Evolutionary conservation across 306 rosid genomes (phyloP).

Genomic region (Pterocarpus santalinus): DNA sequence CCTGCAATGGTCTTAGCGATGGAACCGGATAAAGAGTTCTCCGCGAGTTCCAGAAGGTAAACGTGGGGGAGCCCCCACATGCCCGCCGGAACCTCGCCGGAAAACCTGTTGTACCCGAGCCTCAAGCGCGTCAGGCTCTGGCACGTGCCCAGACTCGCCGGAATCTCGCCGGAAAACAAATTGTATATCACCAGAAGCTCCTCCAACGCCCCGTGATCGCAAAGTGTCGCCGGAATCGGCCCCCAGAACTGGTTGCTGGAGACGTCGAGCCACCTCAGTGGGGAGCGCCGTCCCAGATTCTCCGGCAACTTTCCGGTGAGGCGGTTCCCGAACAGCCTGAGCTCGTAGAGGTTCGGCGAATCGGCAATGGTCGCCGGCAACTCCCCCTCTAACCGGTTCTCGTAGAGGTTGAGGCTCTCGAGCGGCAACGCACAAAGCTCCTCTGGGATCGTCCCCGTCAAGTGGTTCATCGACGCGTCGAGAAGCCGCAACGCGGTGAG

Average conservation of each 20-base stretch:
- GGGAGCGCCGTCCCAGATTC: conserved; percentile 70
- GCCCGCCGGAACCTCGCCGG: conserved; percentile 85
- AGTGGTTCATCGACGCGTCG: conserved; percentile 84
- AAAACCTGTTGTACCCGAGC: conserved; percentile 62
- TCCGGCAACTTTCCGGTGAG: conserved; percentile 75
- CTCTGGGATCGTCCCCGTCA: conserved; percentile 74
- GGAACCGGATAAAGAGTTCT: conserved; percentile 73
- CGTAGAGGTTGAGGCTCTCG: conserved; percentile 81
- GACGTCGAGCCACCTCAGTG: conserved; percentile 72
- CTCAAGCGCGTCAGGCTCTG: conserved; percentile 72
- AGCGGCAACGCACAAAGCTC: conserved; percentile 68
- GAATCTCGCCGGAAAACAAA: conserved; percentile 74
- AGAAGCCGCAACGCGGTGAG: conserved; percentile 64
- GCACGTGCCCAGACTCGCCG: conserved; percentile 74
- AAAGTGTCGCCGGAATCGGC: conserved; percentile 66
- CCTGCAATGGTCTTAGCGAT: conserved; percentile 76
- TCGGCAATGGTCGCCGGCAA: conserved; percentile 75
- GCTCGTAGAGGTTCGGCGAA: conserved; percentile 69
- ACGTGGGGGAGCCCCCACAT: conserved; percentile 88
- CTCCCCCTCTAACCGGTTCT: conserved; percentile 77
- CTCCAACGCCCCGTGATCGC: conserved; percentile 65
- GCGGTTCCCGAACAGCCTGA: conserved; percentile 71
- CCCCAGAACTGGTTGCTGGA: conserved; percentile 80
- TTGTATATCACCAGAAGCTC: conserved; percentile 76
- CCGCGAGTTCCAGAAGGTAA: conserved; percentile 69